phyloP scores from a whole-genome alignment of 2,329 filamentous ascomycete species.

The Didymella lethalis region DNA sequence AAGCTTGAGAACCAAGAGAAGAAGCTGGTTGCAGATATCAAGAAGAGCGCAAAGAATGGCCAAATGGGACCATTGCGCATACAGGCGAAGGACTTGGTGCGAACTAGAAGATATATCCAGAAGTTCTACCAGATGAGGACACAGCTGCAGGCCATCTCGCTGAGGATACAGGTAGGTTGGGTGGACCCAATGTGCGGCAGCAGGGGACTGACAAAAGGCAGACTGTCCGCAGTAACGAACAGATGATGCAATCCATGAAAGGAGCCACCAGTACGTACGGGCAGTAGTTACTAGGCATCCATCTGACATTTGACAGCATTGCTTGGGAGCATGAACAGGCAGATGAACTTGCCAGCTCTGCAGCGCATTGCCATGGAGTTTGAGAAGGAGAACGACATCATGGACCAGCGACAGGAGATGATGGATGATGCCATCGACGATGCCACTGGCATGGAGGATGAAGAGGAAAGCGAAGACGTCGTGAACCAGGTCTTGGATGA shows the following conservation, averaged over 20 bases:
- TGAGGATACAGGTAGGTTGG: conserved; percentile 83
- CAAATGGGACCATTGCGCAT: conserved; percentile 99
- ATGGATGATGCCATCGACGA: conserved; percentile 99
- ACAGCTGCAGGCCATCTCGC: conserved; percentile 92
- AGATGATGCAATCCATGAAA: conserved; percentile 99
- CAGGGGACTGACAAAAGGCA: conserved; percentile 52
- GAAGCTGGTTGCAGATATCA: conserved; percentile 94
- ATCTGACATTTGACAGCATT: conserved; percentile 61
- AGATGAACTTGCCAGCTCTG: conserved; percentile 94
- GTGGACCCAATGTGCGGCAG: background rate
- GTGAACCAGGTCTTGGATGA: conserved; percentile 97
- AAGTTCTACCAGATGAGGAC: conserved; percentile 99
- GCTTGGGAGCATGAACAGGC: conserved; percentile 94
- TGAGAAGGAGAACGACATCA: conserved; percentile 97
- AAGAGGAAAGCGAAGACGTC: conserved; percentile 96
- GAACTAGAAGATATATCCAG: conserved; percentile 92
- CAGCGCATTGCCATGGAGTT: conserved; percentile 99
- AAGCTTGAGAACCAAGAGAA: conserved; percentile 99
- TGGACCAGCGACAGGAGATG: conserved; percentile 99
- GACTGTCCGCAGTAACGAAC: conserved; percentile 97
- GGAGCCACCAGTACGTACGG: conserved; percentile 72
- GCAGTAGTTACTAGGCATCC: background rate
- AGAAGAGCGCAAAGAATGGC: conserved; percentile 96
- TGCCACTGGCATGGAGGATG: conserved; percentile 86
- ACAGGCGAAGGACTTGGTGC: conserved; percentile 94